phyloP scores from a whole-genome alignment of 495 filamentous ascomycete genomes.

The Aspergillus wentii region DNA sequence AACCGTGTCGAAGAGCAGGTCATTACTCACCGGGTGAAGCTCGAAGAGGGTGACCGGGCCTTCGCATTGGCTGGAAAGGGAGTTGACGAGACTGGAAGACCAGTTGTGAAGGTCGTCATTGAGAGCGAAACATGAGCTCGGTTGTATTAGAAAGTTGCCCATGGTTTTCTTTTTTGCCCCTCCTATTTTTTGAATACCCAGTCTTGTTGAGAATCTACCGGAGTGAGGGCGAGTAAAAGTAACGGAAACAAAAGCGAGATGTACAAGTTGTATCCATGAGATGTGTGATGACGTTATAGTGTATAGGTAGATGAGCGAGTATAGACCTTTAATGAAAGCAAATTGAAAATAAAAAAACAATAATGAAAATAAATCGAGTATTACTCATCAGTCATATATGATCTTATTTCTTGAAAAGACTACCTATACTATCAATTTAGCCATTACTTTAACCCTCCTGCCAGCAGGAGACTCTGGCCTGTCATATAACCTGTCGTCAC shows the following conservation, averaged over 20 bases:
- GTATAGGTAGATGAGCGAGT: background rate
- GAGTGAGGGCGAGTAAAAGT: too few species aligned
- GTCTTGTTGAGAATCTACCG: too few species aligned
- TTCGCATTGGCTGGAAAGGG: conserved; percentile 80
- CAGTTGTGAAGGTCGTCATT: conserved; percentile 85
- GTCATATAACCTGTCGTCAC: conserved; percentile 68
- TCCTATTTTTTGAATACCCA: background rate
- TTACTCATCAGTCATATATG: too few species aligned
- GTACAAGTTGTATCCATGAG: background rate
- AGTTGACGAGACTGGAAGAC: conserved; percentile 66
- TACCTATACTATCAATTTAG: too few species aligned
- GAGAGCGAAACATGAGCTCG: too few species aligned
- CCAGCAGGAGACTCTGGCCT: conserved; percentile 53
- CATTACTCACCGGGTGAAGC: conserved; percentile 71
- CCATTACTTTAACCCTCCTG: conserved; percentile 53
- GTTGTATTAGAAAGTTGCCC: too few species aligned
- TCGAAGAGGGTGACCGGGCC: conserved; percentile 62
- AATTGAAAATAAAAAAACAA: too few species aligned
- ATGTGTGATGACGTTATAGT: background rate
- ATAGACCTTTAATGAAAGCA: too few species aligned
- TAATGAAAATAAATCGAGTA: too few species aligned
- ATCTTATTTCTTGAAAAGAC: too few species aligned
- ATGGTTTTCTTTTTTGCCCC: background rate
- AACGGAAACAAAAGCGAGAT: too few species aligned
- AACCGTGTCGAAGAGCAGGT: conserved; percentile 51